These are phyloP conservation scores for Cucumis hystrix DNA, from an alignment of 306 rosid species.

Conservation along the genomic window DNA sequence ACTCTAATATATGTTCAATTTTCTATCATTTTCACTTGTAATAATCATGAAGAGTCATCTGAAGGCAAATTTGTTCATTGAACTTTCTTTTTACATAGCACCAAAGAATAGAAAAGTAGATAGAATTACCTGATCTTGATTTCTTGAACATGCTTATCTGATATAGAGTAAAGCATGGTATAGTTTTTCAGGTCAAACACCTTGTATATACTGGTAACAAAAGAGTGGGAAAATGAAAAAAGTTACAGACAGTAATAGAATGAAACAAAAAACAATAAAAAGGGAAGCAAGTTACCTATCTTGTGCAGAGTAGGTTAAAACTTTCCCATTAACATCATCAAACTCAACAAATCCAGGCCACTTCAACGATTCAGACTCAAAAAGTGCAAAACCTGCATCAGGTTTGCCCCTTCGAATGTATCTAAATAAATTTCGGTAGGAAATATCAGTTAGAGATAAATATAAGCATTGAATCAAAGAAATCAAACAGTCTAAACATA, in stretches of 20 bases:
- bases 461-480: background rate
- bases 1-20: background rate
- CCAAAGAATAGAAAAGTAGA: background rate
- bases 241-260: conserved; percentile 11
- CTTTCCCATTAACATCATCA: conserved; percentile 93
- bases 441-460: conserved; percentile 9
- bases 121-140: conserved; percentile 65
- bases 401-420: conserved; percentile 78
- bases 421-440: conserved; percentile 26
- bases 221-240: background rate
- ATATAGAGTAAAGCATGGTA: conserved; percentile 75
- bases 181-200: conserved; percentile 90
- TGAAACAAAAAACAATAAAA: background rate
- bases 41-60: background rate
- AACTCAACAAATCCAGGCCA: conserved; percentile 98
- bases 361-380: conserved; percentile 75
- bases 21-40: background rate
- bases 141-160: conserved; percentile 78
- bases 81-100: background rate
- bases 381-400: conserved; percentile 85
- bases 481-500: background rate
- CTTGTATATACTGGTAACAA: conserved; percentile 65
- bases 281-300: conserved; percentile 37
- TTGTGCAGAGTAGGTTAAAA: conserved; percentile 81
- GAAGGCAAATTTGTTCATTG: background rate